Conservation (phyloP, 306 rosid genomes). For the Prunus mira region DNA sequence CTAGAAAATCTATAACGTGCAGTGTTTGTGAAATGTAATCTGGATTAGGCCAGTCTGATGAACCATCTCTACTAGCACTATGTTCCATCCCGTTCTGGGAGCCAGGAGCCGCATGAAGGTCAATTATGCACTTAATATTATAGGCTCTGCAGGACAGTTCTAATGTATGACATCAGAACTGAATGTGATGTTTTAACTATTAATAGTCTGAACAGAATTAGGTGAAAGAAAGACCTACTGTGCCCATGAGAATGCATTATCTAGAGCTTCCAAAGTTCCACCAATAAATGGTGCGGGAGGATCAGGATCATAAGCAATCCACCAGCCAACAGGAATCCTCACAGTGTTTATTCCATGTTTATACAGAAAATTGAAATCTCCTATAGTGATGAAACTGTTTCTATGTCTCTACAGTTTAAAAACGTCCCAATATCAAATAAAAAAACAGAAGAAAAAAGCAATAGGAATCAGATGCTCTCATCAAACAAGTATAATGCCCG, state of each 20-base stretch:
- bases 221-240: conserved; percentile 57
- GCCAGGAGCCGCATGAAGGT: conserved; percentile 92
- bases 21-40: conserved; percentile 60
- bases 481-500: background rate
- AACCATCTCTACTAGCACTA: conserved; percentile 87
- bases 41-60: conserved; percentile 63
- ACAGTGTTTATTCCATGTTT: conserved; percentile 88
- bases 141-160: conserved; percentile 56
- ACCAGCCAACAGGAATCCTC: conserved; percentile 98
- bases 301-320: conserved; percentile 97
- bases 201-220: conserved; percentile 16
- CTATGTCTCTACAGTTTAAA: conserved; percentile 74
- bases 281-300: conserved; percentile 89
- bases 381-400: conserved; percentile 65
- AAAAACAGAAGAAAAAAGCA: conserved; percentile 1
- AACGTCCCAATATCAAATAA: conserved; percentile 25
- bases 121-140: conserved; percentile 79
- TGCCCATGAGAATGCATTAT: conserved; percentile 95
- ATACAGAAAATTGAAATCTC: conserved; percentile 76
- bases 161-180: conserved; percentile 17
- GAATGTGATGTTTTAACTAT: conserved; percentile 1
- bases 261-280: conserved; percentile 85
- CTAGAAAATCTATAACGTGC: conserved; percentile 75
- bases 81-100: conserved; percentile 96
- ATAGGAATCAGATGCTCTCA: background rate